A percentile compares a stretch with the other conserved stretches of the same genome.
These are phyloP conservation scores for Tricholoma terreum DNA, from an alignment of 768 basidiomycete genomes.

Conservation along the genomic window DNA sequence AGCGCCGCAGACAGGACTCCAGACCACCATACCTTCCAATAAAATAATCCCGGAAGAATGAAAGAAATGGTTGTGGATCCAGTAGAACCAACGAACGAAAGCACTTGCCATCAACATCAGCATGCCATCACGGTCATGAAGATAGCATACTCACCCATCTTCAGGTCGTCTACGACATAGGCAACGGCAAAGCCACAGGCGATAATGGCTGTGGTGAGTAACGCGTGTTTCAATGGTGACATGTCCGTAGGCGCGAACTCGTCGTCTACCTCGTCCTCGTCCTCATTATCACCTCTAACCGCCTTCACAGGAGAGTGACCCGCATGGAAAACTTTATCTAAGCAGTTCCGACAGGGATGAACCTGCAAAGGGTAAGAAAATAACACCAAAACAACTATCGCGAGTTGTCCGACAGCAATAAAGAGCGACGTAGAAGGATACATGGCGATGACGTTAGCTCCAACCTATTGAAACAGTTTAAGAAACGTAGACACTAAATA, in stretches of 20 bases:
- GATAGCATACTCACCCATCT: conserved; percentile 53
- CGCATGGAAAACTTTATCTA: conserved; percentile 82
- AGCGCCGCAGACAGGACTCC: not conserved
- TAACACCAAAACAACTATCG: conserved; percentile 85
- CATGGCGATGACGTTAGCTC: conserved; percentile 93
- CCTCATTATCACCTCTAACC: conserved; percentile 33
- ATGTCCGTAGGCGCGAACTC: conserved; percentile 61
- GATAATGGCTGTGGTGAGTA: conserved; percentile 69
- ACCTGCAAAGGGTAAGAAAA: conserved; percentile 96
- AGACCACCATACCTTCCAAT: conserved; percentile 70
- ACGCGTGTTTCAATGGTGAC: conserved; percentile 60
- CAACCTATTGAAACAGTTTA: conserved; percentile 50
- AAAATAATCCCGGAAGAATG: conserved; percentile 90
- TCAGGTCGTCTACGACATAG: conserved; percentile 74
- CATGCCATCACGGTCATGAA: not conserved
- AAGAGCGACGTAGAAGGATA: conserved; percentile 88
- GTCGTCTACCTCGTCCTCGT: conserved; percentile 46
- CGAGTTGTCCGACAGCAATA: conserved; percentile 89
- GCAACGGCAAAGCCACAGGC: conserved; percentile 66
- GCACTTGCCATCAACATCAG: conserved; percentile 46
- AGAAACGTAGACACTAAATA: not conserved
- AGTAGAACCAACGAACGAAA: conserved; percentile 95
- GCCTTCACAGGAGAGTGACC: conserved; percentile 30
- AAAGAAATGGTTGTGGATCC: conserved; percentile 97
- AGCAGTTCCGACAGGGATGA: conserved; percentile 86